phyloP scores from a whole-genome alignment of 257 asterid genomes.

The Asclepias syriaca region DNA sequence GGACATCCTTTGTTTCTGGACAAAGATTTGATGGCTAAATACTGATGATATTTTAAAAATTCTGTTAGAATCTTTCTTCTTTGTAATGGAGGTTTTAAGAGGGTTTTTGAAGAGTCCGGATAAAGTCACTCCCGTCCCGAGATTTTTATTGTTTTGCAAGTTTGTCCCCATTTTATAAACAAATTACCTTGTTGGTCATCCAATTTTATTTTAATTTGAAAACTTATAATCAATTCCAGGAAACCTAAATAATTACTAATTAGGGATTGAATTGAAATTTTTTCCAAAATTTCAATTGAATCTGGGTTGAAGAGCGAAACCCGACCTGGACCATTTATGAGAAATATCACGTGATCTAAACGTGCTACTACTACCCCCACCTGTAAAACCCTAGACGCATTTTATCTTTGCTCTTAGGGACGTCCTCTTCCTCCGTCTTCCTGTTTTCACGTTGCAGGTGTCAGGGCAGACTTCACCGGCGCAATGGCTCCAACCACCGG shows the following conservation, averaged over 20 bases:
- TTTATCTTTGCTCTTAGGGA: background rate
- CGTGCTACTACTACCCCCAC: background rate
- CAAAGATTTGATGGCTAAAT: background rate
- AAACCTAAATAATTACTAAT: no score
- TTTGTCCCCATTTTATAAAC: no score
- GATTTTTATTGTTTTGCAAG: background rate
- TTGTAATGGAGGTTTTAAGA: background rate
- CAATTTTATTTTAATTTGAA: no score
- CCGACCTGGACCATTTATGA: no score
- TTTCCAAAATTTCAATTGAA: no score
- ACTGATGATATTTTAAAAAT: background rate
- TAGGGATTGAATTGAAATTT: no score
- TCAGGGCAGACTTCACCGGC: background rate
- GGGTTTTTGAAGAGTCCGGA: background rate
- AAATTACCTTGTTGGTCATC: no score
- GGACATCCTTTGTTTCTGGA: constrained; percentile 18
- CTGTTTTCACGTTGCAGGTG: background rate
- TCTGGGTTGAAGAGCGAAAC: no score
- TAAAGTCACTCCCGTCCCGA: background rate
- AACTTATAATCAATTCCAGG: no score
- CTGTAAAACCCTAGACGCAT: background rate
- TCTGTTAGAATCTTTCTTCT: background rate
- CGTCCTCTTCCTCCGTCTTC: background rate
- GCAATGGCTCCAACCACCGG: background rate
- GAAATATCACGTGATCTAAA: background rate